A percentile compares a stretch with the other conserved stretches of the same genome.
phyloP scores from a whole-genome alignment of 1,284 basidiomycete genomes.

The Cryptococcus sp. region DNA sequence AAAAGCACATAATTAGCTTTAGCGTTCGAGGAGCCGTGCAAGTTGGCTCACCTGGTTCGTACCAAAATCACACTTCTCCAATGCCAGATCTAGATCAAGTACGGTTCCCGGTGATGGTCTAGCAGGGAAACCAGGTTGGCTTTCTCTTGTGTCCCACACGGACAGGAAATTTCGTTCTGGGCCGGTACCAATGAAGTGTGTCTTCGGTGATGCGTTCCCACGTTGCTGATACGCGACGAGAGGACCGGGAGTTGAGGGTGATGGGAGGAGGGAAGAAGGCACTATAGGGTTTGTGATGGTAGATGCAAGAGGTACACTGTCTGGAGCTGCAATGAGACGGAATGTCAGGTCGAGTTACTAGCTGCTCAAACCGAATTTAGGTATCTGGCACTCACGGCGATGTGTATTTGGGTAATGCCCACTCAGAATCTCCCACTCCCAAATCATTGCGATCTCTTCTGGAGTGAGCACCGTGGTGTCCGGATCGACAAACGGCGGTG shows the following conservation, averaged over 20 bases:
- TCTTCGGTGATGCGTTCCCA: conserved; percentile 24
- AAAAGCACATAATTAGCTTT: conserved; percentile 5
- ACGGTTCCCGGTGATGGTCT: conserved; percentile 77
- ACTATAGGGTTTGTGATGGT: conserved; percentile 68
- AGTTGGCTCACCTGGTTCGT: conserved; percentile 66
- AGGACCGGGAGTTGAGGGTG: conserved; percentile 27
- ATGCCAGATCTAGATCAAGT: conserved; percentile 79
- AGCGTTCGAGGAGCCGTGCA: background rate
- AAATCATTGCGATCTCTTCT: conserved; percentile 79
- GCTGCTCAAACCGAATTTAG: background rate
- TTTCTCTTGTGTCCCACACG: conserved; percentile 56
- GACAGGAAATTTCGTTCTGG: conserved; percentile 75
- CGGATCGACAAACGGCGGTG: conserved; percentile 67
- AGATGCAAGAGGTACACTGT: conserved; percentile 63
- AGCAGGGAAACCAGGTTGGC: conserved; percentile 60
- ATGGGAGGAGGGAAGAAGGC: conserved; percentile 58
- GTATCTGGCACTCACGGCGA: conserved; percentile 60
- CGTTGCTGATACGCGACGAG: conserved; percentile 39
- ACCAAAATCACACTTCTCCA: conserved; percentile 86
- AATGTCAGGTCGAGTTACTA: background rate
- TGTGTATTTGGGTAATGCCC: conserved; percentile 85
- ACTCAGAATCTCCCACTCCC: conserved; percentile 88
- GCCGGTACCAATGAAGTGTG: conserved; percentile 63
- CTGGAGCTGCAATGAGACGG: conserved; percentile 60
- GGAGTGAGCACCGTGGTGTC: conserved; percentile 73